Evolutionary conservation across 306 rosid genomes (phyloP).

Genomic region (Delonix regia): DNA sequence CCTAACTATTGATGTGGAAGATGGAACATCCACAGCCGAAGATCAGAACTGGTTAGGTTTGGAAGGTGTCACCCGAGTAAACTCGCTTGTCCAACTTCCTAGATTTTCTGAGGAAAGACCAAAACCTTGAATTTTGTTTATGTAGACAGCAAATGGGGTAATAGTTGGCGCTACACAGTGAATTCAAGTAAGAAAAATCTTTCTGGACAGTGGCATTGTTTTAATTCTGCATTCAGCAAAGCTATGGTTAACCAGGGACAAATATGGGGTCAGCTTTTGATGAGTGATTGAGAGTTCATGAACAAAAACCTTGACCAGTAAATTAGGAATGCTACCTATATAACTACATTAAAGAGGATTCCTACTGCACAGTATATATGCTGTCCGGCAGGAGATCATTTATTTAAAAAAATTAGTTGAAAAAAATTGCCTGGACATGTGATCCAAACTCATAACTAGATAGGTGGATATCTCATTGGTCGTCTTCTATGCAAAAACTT

Average conservation of each 20-base stretch:
- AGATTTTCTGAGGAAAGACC: slow-evolving; percentile 82
- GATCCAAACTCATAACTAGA: no score
- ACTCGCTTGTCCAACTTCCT: slow-evolving; percentile 99
- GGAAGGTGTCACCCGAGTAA: slow-evolving; percentile 94
- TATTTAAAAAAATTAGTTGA: no score
- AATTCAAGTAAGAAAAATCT: slow-evolving; percentile 45
- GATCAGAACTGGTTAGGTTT: slow-evolving; percentile 88
- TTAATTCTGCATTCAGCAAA: background rate
- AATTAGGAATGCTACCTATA: background rate
- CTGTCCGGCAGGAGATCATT: no score
- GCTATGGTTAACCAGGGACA: background rate
- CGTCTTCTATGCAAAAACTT: background rate
- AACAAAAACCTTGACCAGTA: background rate
- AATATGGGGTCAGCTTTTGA: background rate
- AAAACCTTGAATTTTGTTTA: slow-evolving; percentile 43
- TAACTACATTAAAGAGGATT: no score
- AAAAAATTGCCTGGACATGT: no score
- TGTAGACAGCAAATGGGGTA: slow-evolving; percentile 33
- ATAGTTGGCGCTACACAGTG: slow-evolving; percentile 29
- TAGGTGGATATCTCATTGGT: background rate
- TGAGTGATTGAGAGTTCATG: background rate
- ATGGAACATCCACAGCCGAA: slow-evolving; percentile 49
- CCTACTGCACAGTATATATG: no score
- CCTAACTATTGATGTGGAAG: slow-evolving; percentile 49
- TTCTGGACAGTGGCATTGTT: slow-evolving; percentile 31